phyloP scores from a whole-genome alignment of 768 basidiomycete genomes.

The Macrolepiota dolichaula region DNA sequence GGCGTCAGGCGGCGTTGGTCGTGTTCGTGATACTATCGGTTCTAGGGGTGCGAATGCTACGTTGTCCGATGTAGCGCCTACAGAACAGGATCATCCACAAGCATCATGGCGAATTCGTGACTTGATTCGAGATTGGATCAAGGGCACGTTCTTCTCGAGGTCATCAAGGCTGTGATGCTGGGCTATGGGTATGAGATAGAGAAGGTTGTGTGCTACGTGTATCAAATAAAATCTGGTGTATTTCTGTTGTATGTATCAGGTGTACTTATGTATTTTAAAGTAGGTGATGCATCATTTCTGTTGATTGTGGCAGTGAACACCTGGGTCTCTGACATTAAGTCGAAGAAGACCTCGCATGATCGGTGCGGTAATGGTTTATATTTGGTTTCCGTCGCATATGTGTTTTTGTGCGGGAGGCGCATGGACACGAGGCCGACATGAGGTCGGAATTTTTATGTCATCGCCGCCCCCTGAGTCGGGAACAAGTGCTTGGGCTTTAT shows the following conservation, averaged over 20 bases:
- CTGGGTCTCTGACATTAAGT: background rate
- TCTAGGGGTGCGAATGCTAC: background rate
- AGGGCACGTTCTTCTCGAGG: constrained; percentile 12
- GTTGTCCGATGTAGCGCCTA: background rate
- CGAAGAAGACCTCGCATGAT: constrained; percentile 2
- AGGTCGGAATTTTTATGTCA: constrained; percentile 4
- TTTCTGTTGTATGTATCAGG: background rate
- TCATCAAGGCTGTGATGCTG: background rate
- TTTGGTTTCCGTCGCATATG: background rate
- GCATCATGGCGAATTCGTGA: constrained; percentile 20
- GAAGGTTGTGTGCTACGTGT: background rate
- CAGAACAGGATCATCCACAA: background rate
- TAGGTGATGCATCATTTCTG: background rate
- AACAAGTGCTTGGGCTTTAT: background rate
- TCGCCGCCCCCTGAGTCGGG: background rate
- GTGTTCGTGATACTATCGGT: constrained; percentile 11
- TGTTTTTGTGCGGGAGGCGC: background rate
- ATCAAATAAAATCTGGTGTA: constrained; percentile 11
- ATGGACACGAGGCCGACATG: constrained; percentile 10
- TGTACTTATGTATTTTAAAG: background rate
- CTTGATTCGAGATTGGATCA: constrained; percentile 25
- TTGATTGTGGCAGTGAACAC: background rate
- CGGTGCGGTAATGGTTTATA: background rate
- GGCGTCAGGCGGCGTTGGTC: background rate
- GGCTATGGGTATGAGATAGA: background rate